Conservation (phyloP, 495 filamentous ascomycete genomes). For the Penicillium steckii region DNA sequence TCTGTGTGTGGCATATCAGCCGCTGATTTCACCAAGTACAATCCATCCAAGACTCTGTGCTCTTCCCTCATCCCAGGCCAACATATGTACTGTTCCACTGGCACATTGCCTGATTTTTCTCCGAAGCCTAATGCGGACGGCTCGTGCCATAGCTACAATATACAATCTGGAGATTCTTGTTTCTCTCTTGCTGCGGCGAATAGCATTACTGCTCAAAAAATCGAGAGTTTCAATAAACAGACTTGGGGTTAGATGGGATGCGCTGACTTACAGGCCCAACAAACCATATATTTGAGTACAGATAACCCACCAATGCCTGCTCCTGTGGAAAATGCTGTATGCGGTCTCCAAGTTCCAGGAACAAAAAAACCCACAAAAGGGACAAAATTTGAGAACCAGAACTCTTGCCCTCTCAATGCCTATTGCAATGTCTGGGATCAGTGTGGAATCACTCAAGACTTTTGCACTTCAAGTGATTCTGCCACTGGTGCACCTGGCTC, state of each 20-base stretch:
- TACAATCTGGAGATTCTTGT: no score
- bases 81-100: no score
- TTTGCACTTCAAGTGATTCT: not conserved
- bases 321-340: not conserved
- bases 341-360: constrained; percentile 7
- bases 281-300: not conserved
- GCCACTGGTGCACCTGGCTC: not conserved
- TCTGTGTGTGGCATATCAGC: no score
- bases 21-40: no score
- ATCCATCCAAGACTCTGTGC: no score
- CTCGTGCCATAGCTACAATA: no score
- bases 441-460: not conserved
- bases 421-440: not conserved
- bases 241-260: constrained; percentile 6
- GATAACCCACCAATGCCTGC: constrained; percentile 3
- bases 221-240: constrained; percentile 1
- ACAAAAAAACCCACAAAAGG: not conserved
- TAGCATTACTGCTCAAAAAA: not conserved
- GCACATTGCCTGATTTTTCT: no score
- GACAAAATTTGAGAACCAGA: not conserved
- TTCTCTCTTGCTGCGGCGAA: no score
- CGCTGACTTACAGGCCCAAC: not conserved
- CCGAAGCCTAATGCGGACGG: no score
- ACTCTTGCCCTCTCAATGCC: not conserved
- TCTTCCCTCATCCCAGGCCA: no score